phyloP scores from a whole-genome alignment of 768 basidiomycete species.

The Leucocoprinus birnbaumii region DNA sequence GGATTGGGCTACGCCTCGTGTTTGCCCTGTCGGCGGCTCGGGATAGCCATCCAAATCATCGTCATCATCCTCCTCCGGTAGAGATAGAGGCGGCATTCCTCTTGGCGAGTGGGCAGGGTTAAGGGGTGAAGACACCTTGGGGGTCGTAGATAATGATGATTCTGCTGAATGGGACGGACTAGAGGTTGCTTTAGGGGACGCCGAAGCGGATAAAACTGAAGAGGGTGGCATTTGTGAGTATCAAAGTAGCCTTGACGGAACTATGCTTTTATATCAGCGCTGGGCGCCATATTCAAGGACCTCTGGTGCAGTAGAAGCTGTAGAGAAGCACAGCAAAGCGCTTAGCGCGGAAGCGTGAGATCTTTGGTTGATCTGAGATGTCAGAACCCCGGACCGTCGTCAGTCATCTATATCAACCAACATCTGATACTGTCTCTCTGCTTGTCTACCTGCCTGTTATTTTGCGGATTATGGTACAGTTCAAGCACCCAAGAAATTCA shows the following conservation, averaged over 20 bases:
- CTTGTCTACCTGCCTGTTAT: too few relatives aligned
- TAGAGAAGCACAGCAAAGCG: too few relatives aligned
- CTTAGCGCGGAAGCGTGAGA: not conserved
- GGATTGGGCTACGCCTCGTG: not conserved
- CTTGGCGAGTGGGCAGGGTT: slow-evolving; percentile 13
- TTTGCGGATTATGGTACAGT: too few relatives aligned
- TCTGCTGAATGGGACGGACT: not conserved
- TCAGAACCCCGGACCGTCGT: too few relatives aligned
- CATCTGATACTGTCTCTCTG: too few relatives aligned
- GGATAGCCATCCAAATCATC: not conserved
- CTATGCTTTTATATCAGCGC: slow-evolving; percentile 3
- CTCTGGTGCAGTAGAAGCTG: not conserved
- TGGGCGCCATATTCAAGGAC: not conserved
- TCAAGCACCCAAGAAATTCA: too few relatives aligned
- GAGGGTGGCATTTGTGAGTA: not conserved
- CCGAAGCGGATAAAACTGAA: not conserved
- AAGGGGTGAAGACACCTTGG: slow-evolving; percentile 15
- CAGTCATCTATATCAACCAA: too few relatives aligned
- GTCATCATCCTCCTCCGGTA: slow-evolving; percentile 4
- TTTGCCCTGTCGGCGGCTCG: not conserved
- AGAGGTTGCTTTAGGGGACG: too few relatives aligned
- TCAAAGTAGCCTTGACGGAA: not conserved
- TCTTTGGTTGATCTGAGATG: not conserved
- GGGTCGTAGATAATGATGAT: slow-evolving; percentile 4
- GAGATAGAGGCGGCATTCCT: slow-evolving; percentile 6